phyloP scores from a whole-genome alignment of 176 grass and related monocot genomes.

The Eleusine indica region DNA sequence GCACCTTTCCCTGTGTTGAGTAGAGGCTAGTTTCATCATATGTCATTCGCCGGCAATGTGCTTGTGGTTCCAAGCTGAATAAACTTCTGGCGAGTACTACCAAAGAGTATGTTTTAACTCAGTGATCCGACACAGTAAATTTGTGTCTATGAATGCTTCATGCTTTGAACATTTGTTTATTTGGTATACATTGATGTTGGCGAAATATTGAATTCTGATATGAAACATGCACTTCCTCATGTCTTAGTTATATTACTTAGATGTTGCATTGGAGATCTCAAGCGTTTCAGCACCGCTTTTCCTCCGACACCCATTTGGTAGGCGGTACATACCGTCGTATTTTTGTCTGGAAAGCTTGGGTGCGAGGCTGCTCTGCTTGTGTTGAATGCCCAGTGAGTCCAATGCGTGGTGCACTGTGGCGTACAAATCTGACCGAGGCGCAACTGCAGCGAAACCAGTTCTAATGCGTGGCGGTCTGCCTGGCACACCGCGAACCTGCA shows the following conservation, averaged over 20 bases:
- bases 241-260: not conserved
- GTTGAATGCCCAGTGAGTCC: no score
- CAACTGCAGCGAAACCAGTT: not conserved
- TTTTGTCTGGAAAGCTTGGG: not conserved
- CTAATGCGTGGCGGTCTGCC: not conserved
- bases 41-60: conserved; percentile 32
- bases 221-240: not conserved
- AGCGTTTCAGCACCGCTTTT: not conserved
- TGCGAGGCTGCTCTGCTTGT: not conserved
- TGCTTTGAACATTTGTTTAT: not conserved
- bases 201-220: conserved; percentile 9
- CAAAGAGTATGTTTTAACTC: conserved; percentile 20
- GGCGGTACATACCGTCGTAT: no score
- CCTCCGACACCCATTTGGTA: not conserved
- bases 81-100: conserved; percentile 38
- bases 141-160: conserved; percentile 22
- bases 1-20: conserved; percentile 39
- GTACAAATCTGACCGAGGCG: not conserved
- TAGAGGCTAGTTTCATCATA: conserved; percentile 44
- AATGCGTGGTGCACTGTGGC: not conserved
- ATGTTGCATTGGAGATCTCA: not conserved
- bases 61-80: conserved; percentile 44
- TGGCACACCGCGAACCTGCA: not conserved
- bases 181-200: conserved; percentile 24
- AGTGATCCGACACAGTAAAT: conserved; percentile 10